Evolutionary conservation across 352 stramenopile species (phyloP).

Genomic region (Saprolegnia parasitica): DNA sequence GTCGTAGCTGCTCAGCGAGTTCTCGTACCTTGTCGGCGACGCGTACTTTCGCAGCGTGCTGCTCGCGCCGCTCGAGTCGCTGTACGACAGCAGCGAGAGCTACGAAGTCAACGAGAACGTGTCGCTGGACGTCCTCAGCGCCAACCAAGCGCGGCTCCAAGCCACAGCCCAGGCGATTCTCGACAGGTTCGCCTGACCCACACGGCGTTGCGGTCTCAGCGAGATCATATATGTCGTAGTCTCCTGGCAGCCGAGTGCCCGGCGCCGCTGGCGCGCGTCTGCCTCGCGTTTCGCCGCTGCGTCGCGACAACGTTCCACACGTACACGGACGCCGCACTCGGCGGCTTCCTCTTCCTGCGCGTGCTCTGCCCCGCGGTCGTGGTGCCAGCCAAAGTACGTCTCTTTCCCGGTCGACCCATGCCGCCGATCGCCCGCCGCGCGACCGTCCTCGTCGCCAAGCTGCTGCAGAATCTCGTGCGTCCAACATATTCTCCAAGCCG

Average conservation of each 20-base stretch:
- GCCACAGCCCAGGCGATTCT: slow-evolving; percentile 11
- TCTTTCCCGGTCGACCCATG: slow-evolving; percentile 43
- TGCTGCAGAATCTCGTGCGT: slow-evolving; percentile 61
- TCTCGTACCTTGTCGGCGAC: slow-evolving; percentile 13
- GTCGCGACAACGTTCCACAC: slow-evolving; percentile 12
- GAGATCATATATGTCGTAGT: background rate
- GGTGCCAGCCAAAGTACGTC: slow-evolving; percentile 61
- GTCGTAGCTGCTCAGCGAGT: slow-evolving; percentile 12
- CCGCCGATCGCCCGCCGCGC: slow-evolving; percentile 54
- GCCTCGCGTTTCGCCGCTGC: slow-evolving; percentile 2
- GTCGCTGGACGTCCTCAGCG: background rate
- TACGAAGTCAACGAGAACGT: slow-evolving; percentile 17
- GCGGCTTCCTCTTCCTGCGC: slow-evolving; percentile 68
- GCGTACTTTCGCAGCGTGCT: slow-evolving; percentile 6
- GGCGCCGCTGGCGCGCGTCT: background rate
- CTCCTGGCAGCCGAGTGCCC: background rate
- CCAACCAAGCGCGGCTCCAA: background rate
- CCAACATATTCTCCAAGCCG: background rate
- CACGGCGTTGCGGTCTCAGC: background rate
- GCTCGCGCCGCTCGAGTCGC: background rate
- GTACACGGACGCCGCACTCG: slow-evolving; percentile 32
- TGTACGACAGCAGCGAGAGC: background rate
- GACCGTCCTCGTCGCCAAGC: slow-evolving; percentile 68
- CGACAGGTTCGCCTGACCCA: too few relatives aligned
- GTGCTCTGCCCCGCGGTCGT: slow-evolving; percentile 74